Evolutionary conservation across 352 stramenopile genomes (phyloP).

Genomic region (Lagenidium giganteum): DNA sequence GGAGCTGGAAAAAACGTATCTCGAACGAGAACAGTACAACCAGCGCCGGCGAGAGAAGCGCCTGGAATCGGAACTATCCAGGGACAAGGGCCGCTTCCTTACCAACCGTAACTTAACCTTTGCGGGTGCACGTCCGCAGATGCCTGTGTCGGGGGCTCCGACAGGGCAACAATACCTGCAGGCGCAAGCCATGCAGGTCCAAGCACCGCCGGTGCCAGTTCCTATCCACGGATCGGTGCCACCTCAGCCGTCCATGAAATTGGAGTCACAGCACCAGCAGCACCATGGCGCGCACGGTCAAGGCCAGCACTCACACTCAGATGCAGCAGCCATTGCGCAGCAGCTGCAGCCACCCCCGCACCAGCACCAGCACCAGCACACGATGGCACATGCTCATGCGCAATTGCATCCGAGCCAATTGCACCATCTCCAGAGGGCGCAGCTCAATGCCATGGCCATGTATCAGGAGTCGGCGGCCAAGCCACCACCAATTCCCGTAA

Average conservation of each 20-base stretch:
- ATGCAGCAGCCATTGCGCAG: too few species aligned
- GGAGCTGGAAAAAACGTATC: slow-evolving; percentile 94
- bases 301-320: too few species aligned
- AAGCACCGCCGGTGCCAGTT: neutral
- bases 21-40: slow-evolving; percentile 95
- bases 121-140: neutral
- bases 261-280: slow-evolving; percentile 4
- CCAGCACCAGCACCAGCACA: slow-evolving; percentile 26
- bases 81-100: slow-evolving; percentile 64
- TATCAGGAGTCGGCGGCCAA: slow-evolving; percentile 12
- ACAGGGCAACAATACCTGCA: too few species aligned
- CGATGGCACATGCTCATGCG: slow-evolving; percentile 16
- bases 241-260: neutral
- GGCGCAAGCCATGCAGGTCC: too few species aligned
- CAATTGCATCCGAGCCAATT: slow-evolving; percentile 1
- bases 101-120: too few species aligned
- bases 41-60: slow-evolving; percentile 85
- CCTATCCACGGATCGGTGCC: neutral
- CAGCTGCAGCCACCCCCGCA: slow-evolving; percentile 8
- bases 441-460: neutral
- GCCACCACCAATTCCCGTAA: slow-evolving; percentile 2
- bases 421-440: neutral
- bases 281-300: too few species aligned
- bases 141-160: neutral
- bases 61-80: slow-evolving; percentile 73